Evolutionary conservation across 1,139 yeast species (phyloP).

Genomic region (Candida anutae): DNA sequence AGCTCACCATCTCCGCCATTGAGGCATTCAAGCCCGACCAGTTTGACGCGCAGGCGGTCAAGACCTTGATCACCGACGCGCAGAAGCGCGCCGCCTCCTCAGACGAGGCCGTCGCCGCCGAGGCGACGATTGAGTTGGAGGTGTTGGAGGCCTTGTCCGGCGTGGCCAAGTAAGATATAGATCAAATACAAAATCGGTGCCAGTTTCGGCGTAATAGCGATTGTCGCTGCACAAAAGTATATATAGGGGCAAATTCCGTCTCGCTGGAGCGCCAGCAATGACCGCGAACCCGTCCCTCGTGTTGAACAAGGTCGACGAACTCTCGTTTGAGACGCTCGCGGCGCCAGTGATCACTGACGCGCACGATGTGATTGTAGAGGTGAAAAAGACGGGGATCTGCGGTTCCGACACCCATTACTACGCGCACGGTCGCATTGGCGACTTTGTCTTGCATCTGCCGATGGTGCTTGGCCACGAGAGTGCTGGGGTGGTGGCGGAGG

Average conservation of each 20-base stretch:
- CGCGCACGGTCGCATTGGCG: conserved; percentile 72
- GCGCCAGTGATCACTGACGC: conserved; percentile 56
- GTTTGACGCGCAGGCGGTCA: conserved; percentile 76
- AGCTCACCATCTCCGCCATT: conserved; percentile 84
- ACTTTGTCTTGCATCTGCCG: conserved; percentile 52
- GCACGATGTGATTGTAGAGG: conserved; percentile 65
- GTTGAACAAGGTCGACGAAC: conserved; percentile 55
- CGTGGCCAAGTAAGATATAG: conserved; percentile 55
- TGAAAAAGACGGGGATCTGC: conserved; percentile 78
- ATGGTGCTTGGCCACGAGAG: conserved; percentile 77
- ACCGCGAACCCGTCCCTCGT: conserved; percentile 60
- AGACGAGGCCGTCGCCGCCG: conserved; percentile 86
- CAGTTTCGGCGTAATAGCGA: neutral
- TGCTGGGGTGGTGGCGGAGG: conserved; percentile 60
- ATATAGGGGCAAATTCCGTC: no score
- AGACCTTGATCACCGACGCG: conserved; percentile 82
- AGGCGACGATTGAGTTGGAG: conserved; percentile 92
- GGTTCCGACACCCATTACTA: conserved; percentile 86
- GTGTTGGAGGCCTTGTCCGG: conserved; percentile 91
- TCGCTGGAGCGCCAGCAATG: no score
- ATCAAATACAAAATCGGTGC: neutral
- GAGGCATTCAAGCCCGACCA: conserved; percentile 94
- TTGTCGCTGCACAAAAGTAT: neutral
- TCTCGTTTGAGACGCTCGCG: conserved; percentile 57
- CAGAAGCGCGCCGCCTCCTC: conserved; percentile 83